Percentiles rank a stretch among this genome's conserved stretches.
phyloP scores from a whole-genome alignment of 345 rosid genomes.

The Tarenaya hassleriana region DNA sequence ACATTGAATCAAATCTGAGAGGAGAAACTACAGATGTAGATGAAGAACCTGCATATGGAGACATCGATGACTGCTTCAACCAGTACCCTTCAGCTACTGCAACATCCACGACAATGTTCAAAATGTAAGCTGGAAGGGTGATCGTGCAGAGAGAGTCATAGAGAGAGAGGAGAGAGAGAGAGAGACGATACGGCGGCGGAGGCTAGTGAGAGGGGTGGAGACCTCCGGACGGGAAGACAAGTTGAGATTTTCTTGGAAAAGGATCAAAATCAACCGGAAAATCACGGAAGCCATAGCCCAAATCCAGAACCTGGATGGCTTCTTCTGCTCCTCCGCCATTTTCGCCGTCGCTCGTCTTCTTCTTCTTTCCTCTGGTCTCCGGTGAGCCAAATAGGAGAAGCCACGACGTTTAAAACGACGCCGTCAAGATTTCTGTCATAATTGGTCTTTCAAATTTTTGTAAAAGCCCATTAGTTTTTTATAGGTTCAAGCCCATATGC shows the following conservation, averaged over 20 bases:
- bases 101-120: slow-evolving; percentile 3
- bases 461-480: slow-evolving; percentile 6
- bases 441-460: background rate
- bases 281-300: slow-evolving; percentile 43
- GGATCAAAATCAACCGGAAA: slow-evolving; percentile 47
- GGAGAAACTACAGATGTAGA: background rate
- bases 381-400: slow-evolving; percentile 17
- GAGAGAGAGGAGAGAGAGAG: slow-evolving; percentile 7
- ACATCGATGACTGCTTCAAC: slow-evolving; percentile 83
- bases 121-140: background rate
- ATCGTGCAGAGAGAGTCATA: background rate
- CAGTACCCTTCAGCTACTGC: slow-evolving; percentile 96
- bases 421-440: background rate
- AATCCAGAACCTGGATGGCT: slow-evolving; percentile 38
- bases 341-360: slow-evolving; percentile 25
- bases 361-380: slow-evolving; percentile 23
- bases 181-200: slow-evolving; percentile 72
- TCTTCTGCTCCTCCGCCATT: slow-evolving; percentile 23
- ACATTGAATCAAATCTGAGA: slow-evolving; percentile 14
- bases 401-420: slow-evolving; percentile 9
- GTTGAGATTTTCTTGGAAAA: slow-evolving; percentile 51
- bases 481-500: too few species aligned
- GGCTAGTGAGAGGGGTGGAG: slow-evolving; percentile 90
- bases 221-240: slow-evolving; percentile 87
- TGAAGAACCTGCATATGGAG: slow-evolving; percentile 73